Conservation (phyloP, 768 basidiomycete genomes). For the Collybia sp. region DNA sequence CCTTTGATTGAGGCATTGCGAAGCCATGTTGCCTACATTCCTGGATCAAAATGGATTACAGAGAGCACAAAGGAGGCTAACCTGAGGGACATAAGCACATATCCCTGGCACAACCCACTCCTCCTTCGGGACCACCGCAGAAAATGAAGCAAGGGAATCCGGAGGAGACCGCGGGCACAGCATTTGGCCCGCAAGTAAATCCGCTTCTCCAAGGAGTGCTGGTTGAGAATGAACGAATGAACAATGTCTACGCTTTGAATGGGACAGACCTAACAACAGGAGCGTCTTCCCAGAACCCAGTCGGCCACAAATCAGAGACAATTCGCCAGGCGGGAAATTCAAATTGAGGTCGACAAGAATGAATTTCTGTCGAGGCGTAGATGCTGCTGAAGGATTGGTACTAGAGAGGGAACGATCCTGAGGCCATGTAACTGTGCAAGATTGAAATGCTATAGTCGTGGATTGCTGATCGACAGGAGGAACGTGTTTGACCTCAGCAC, state of each 20-base stretch:
- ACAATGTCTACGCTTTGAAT: background rate
- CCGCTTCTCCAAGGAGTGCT: constrained; percentile 87
- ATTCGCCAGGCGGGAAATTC: constrained; percentile 72
- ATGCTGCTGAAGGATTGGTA: constrained; percentile 45
- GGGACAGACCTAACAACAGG: constrained; percentile 45
- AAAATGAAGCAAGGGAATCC: constrained; percentile 64
- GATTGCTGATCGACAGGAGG: constrained; percentile 52
- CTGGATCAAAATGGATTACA: constrained; percentile 18
- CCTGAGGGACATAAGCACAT: constrained; percentile 87
- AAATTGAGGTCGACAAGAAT: constrained; percentile 73
- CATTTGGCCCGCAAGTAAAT: constrained; percentile 77
- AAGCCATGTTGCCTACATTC: constrained; percentile 52
- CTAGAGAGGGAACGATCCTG: constrained; percentile 57
- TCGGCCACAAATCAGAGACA: constrained; percentile 86
- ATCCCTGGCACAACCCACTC: constrained; percentile 77
- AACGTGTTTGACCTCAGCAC: constrained; percentile 65
- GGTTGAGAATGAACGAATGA: background rate
- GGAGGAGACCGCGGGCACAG: constrained; percentile 83
- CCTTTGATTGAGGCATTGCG: constrained; percentile 66
- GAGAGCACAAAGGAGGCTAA: constrained; percentile 30
- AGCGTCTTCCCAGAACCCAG: constrained; percentile 89
- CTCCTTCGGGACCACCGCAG: constrained; percentile 36
- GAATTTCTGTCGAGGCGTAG: constrained; percentile 80
- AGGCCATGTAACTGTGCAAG: constrained; percentile 90
- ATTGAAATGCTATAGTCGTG: constrained; percentile 68